phyloP scores from a whole-genome alignment of 2,329 filamentous ascomycete species.

The Colletotrichum melonis region DNA sequence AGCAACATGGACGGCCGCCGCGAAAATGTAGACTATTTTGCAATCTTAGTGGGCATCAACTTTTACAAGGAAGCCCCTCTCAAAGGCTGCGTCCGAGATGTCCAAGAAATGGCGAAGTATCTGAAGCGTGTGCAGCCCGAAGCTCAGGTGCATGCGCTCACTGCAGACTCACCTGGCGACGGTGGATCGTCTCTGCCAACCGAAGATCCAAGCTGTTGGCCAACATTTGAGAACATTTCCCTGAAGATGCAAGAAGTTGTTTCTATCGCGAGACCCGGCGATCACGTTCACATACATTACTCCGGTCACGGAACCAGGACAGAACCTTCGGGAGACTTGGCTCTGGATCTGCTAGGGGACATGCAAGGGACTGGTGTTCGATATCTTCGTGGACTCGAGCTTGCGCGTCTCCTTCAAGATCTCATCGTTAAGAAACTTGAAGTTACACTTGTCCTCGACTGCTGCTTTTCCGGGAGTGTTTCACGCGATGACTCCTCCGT shows the following conservation, averaged over 20 bases:
- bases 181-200: not conserved
- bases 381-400: not conserved
- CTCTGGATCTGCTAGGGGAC: conserved; percentile 5
- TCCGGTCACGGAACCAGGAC: conserved; percentile 3
- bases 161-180: not conserved
- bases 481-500: conserved; percentile 6
- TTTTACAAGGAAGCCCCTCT: conserved; percentile 5
- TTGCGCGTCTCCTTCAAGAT: not conserved
- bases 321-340: not conserved
- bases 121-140: not conserved
- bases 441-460: not conserved
- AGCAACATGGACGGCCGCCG: not conserved
- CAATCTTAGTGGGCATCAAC: not conserved
- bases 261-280: not conserved
- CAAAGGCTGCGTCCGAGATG: conserved; percentile 3
- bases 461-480: conserved; percentile 4
- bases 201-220: not conserved
- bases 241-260: not conserved
- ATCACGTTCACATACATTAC: conserved; percentile 4
- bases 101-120: not conserved
- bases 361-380: not conserved
- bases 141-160: not conserved
- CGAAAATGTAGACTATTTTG: not conserved
- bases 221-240: not conserved
- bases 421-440: not conserved